Evolutionary conservation across 306 rosid species (phyloP).

Genomic region (Prunus armeniaca): DNA sequence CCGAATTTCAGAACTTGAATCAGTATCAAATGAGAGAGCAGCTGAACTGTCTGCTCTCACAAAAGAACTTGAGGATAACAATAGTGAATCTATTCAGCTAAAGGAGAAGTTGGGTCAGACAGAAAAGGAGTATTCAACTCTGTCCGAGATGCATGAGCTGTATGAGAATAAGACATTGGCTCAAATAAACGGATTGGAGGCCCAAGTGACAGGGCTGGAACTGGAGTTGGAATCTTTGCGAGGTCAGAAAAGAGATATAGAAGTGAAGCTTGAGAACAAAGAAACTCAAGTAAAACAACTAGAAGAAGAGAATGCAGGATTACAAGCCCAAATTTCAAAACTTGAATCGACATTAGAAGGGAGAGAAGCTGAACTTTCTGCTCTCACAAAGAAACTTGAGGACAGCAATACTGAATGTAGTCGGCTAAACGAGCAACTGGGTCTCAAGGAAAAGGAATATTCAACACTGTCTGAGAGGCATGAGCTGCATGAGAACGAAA

Average conservation of each 20-base stretch:
- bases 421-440: conserved; percentile 45
- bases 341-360: conserved; percentile 43
- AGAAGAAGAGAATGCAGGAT: conserved; percentile 43
- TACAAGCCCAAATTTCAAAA: conserved; percentile 47
- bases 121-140: conserved; percentile 49
- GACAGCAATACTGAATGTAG: conserved; percentile 31
- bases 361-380: conserved; percentile 49
- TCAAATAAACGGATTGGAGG: conserved; percentile 16
- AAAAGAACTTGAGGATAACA: conserved; percentile 41
- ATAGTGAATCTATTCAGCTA: conserved; percentile 36
- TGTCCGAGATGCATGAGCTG: conserved; percentile 52
- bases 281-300: conserved; percentile 46
- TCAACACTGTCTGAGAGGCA: conserved; percentile 51
- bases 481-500: conserved; percentile 44
- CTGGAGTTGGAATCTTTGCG: conserved; percentile 46
- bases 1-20: conserved; percentile 53
- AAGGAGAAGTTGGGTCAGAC: conserved; percentile 55
- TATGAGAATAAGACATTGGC: conserved; percentile 4
- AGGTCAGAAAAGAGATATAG: conserved; percentile 45
- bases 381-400: conserved; percentile 42
- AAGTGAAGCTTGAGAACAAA: conserved; percentile 44
- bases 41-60: conserved; percentile 39
- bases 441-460: conserved; percentile 47
- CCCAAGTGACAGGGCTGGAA: conserved; percentile 31
- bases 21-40: conserved; percentile 46